Evolutionary conservation across 1,284 basidiomycete species (phyloP).

Genomic region (Naganishia sp.): DNA sequence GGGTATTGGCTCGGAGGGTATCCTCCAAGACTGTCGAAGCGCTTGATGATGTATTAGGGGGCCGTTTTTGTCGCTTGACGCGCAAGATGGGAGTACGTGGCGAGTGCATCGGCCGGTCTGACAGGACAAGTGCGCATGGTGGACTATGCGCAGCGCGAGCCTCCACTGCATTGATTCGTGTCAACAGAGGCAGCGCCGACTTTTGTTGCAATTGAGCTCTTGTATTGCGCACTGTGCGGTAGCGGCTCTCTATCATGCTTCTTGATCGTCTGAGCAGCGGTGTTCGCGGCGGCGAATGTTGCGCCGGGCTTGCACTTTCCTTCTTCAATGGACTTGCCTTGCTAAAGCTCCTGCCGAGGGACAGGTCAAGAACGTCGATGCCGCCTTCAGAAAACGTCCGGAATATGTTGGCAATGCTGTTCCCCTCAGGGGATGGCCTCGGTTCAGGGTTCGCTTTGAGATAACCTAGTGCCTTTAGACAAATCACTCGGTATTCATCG

Average conservation of each 20-base stretch:
- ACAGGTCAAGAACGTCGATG: slow-evolving; percentile 7
- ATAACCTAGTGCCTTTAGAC: slow-evolving; percentile 29
- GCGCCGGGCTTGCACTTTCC: slow-evolving; percentile 4
- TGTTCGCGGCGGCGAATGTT: not conserved
- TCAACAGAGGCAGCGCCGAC: slow-evolving; percentile 2
- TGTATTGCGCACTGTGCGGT: not conserved
- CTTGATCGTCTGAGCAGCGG: slow-evolving; percentile 5
- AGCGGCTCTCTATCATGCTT: slow-evolving; percentile 11
- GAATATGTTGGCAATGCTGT: slow-evolving; percentile 13
- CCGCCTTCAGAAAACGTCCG: slow-evolving; percentile 21
- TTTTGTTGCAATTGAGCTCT: not conserved
- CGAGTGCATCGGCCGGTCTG: not conserved
- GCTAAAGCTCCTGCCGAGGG: not conserved
- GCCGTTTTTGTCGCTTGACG: slow-evolving; percentile 18
- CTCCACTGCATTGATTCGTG: not conserved
- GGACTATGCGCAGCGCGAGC: not conserved
- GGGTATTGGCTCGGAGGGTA: not conserved
- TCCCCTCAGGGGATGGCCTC: slow-evolving; percentile 3
- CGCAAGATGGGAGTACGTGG: slow-evolving; percentile 13
- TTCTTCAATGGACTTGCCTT: not conserved
- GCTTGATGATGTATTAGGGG: not conserved
- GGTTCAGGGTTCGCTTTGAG: not conserved
- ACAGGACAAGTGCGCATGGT: not conserved
- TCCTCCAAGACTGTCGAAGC: not conserved
- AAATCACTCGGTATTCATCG: slow-evolving; percentile 11